Base-by-base conservation (phyloP, 2,329 filamentous ascomycete species). In the Beauveria caledonica region DNA sequence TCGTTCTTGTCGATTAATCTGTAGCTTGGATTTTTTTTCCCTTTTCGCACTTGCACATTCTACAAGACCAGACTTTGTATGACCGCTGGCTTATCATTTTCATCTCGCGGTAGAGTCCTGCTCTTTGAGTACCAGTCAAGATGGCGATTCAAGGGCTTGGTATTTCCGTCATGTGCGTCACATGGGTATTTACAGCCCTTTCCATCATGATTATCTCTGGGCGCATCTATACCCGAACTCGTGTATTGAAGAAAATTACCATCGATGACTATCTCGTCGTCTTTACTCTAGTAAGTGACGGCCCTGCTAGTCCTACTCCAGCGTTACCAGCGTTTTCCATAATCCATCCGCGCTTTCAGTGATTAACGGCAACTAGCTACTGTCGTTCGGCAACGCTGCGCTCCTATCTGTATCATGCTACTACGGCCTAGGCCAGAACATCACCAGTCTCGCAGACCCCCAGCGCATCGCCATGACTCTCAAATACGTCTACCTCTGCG, bases 401-500 rank as follows among this genome's bases (percentile, higher is more conserved):
- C 51, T 54, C 33, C 51, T 54, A 4, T 54, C 51, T 13, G 42
- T 44, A 10, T 54, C 51, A 5, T 54, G 33, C 40, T 44, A 54
- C 36, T 42, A 54, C 36, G 51, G 51, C 29, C 51, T 54, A 9
- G 51, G 51, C n/a, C 51, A 54, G 5, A 54, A 17, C 33, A 54
- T 54, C 51, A 19, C 36, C 19, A 54, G 40, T 11, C 51, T 54
- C 51, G 33, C 19, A 1, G 51, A 54, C 25, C 51, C 33, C n/a
- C 3, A 11, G 3, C 51, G 36, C 33, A 54, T 54, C 51, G 17
- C 51, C 25, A 44, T 42, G 33, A 54, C 51, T 17, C n/a, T 54
- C 51, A 54, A 54, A 54, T 54, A 54, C 11, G 51, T 54, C 33
- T 54, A 54, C 19, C 51, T 54, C 13, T 54, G 51, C 40, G 51